Base-by-base conservation (phyloP, 108 stramenopile species). In the Skeletonema potamos region DNA sequence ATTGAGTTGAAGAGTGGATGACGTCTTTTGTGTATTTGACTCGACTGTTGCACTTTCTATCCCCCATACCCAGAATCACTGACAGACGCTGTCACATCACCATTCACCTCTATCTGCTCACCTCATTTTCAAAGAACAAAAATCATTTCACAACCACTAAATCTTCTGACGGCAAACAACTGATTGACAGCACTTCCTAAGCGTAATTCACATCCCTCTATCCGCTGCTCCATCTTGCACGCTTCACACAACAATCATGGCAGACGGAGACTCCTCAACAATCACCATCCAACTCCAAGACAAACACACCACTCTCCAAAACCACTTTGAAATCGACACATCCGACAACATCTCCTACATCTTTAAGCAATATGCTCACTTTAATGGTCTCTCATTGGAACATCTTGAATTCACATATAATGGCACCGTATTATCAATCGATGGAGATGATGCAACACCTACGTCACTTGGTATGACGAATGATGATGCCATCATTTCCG, bases 221-320 rank as follows among this genome's bases (percentile, higher is more conserved):
- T 39, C 37, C 37, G 3, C 7, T 36, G 30, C 4, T n/a, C n/a
- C n/a, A n/a, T n/a, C n/a, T n/a, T n/a, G n/a, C n/a, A n/a, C n/a
- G n/a, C n/a, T n/a, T n/a, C n/a, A 39, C 13, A 32, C 30, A 32
- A 6, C 37, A 41, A 41, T 10, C 39, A 41, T 41, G 39, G 39
- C 39, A 41, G 51, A 55, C 51, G 29, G 18, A 4, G 48, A 66
- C 15, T 6, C 1, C 2, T 66, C 54, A 51, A 55, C 68, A 18
- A 69, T 69, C 36, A 69, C 68, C 36, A 58, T 69, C 27, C 57
- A 69, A 27, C 58, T 69, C 57, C 15, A 69, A 13, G 68, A 69
- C 68, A 20, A 55, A 15, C 68, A 57, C 17, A 57, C 41, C 39
- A 0, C 39, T 11, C 56, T 69, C 27, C 56, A 69, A 59, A 69